These are phyloP conservation scores for Jaminaea rosea DNA, from an alignment of 1,284 basidiomycete genomes.

Conservation along the genomic window DNA sequence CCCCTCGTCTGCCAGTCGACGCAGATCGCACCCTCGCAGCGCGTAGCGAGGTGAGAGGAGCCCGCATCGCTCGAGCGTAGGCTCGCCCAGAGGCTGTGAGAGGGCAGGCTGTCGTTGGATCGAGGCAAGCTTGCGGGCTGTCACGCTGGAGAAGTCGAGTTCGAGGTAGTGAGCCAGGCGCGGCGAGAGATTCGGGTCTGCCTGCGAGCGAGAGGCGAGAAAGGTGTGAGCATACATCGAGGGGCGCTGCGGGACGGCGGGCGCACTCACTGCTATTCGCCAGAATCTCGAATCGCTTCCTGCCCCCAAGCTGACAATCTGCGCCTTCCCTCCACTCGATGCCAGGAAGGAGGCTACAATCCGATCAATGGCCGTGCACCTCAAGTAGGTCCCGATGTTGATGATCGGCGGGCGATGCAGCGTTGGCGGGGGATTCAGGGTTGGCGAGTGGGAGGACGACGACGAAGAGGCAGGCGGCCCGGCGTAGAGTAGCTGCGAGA, in stretches of 20 bases:
- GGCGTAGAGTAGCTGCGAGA: not conserved
- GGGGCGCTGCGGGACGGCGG: not conserved
- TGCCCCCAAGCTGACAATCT: slow-evolving; percentile 80
- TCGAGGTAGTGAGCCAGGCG: slow-evolving; percentile 62
- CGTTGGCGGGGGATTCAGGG: not conserved
- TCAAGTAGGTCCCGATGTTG: slow-evolving; percentile 85
- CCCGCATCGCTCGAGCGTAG: not conserved
- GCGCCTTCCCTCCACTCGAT: slow-evolving; percentile 50
- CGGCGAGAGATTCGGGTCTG: slow-evolving; percentile 43
- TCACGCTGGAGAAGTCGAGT: slow-evolving; percentile 78
- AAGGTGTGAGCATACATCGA: not conserved
- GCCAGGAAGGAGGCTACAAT: slow-evolving; percentile 66
- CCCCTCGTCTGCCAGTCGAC: not conserved
- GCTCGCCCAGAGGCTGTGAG: not conserved
- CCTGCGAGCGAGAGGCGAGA: slow-evolving; percentile 54
- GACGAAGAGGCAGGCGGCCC: slow-evolving; percentile 54
- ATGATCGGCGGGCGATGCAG: slow-evolving; percentile 63
- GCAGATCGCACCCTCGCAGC: slow-evolving; percentile 4
- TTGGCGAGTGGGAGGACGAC: not conserved
- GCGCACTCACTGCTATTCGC: slow-evolving; percentile 70
- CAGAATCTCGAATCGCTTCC: slow-evolving; percentile 90
- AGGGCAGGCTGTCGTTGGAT: not conserved
- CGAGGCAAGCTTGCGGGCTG: slow-evolving; percentile 57
- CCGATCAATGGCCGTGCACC: slow-evolving; percentile 69
- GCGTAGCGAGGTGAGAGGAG: not conserved